These are phyloP conservation scores for Aspergillus unguis DNA, from an alignment of 2,329 filamentous ascomycete species.

Conservation along the genomic window DNA sequence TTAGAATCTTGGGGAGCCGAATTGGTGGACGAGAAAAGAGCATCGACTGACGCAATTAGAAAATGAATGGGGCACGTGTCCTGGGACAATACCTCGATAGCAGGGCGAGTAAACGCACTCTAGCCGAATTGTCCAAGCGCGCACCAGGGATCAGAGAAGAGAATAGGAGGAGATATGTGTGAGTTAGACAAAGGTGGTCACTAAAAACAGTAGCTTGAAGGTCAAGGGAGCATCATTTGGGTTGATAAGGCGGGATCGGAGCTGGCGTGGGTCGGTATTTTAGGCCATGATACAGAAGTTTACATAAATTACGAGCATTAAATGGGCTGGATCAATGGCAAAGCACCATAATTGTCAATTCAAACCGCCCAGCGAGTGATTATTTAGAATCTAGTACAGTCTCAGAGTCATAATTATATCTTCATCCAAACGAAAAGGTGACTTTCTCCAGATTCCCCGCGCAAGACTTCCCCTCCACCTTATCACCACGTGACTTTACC, in stretches of 20 bases:
- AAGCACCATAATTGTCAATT: not conserved
- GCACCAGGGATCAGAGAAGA: not conserved
- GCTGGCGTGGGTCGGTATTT: not conserved
- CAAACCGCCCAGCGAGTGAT: too few relatives aligned
- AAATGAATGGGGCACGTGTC: slow-evolving; percentile 18
- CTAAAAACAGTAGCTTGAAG: not conserved
- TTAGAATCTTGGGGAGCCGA: slow-evolving; percentile 29
- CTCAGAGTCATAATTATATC: too few relatives aligned
- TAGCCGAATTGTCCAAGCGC: slow-evolving; percentile 9
- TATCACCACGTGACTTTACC: slow-evolving; percentile 25
- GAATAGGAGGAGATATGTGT: slow-evolving; percentile 2
- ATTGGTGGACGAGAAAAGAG: slow-evolving; percentile 31
- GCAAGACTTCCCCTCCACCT: slow-evolving; percentile 7
- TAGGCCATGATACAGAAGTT: not conserved
- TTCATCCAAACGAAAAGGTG: too few relatives aligned
- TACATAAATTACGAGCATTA: slow-evolving; percentile 1
- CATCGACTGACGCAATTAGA: slow-evolving; percentile 27
- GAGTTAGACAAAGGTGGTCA: not conserved
- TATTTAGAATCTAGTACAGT: too few relatives aligned
- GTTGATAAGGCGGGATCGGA: slow-evolving; percentile 5
- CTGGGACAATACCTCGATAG: slow-evolving; percentile 12
- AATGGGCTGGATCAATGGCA: not conserved
- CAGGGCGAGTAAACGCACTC: slow-evolving; percentile 11
- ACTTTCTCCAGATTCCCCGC: too few relatives aligned
- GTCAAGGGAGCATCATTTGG: not conserved